Evolutionary conservation across 257 asterid species (phyloP).

Genomic region (Jacaranda mimosifolia): DNA sequence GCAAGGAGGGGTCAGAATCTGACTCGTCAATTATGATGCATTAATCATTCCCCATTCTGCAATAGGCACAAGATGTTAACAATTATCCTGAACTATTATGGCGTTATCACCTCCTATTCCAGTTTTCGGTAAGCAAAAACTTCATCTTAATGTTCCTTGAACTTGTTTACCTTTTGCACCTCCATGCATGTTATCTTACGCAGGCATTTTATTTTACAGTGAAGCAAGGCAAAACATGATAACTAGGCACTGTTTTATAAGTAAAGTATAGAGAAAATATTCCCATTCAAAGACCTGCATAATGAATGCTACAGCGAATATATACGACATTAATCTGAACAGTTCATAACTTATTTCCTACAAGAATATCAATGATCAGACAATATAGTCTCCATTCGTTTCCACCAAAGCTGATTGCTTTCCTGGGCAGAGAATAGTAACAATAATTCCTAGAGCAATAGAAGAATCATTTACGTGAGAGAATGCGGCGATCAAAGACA

Average conservation of each 20-base stretch:
- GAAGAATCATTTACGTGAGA: slow-evolving; percentile 56
- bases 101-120: neutral
- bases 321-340: slow-evolving; percentile 1
- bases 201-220: neutral
- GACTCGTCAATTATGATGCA: neutral
- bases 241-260: neutral
- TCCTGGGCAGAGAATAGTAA: neutral
- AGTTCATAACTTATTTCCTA: neutral
- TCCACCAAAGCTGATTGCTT: neutral
- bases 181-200: neutral
- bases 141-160: neutral
- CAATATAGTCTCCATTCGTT: slow-evolving; percentile 1
- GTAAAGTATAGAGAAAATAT: neutral
- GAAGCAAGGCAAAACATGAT: neutral
- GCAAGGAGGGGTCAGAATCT: slow-evolving; percentile 6
- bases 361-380: neutral
- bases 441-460: neutral
- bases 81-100: neutral
- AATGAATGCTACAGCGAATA: neutral
- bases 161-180: neutral
- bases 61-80: neutral
- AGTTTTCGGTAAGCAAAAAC: neutral
- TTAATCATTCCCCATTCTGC: neutral
- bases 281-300: neutral
- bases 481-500: slow-evolving; percentile 87